Percentiles rank a stretch among this genome's conserved stretches.
Conservation (phyloP, 345 rosid species). For the Anastatica hierochuntica region DNA sequence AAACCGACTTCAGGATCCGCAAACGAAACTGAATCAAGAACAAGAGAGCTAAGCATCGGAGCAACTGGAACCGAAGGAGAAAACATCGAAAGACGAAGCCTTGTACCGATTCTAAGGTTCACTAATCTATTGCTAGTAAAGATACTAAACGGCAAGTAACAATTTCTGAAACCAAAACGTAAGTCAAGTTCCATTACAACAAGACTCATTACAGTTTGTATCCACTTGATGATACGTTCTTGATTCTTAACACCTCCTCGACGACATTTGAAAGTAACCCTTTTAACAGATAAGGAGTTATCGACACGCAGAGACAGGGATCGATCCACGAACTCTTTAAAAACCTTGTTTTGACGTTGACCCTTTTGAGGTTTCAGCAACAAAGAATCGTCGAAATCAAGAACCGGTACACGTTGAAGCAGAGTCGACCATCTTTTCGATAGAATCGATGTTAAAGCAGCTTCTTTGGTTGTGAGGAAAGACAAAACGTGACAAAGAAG, state of each 20-base stretch:
- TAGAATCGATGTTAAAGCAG: too few relatives aligned
- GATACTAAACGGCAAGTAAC: not conserved
- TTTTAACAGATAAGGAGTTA: not conserved
- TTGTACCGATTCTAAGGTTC: conserved; percentile 3
- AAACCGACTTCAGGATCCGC: not conserved
- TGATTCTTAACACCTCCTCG: not conserved
- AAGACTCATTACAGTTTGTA: not conserved
- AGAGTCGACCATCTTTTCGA: conserved; percentile 16
- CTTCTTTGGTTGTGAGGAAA: conserved; percentile 11
- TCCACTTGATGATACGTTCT: not conserved
- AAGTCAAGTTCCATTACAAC: conserved; percentile 8
- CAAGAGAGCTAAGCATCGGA: conserved; percentile 1
- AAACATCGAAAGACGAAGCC: not conserved
- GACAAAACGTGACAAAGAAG: conserved; percentile 8
- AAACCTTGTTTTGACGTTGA: not conserved
- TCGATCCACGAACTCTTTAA: conserved; percentile 10
- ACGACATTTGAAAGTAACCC: conserved; percentile 8
- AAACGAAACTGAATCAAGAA: conserved; percentile 13
- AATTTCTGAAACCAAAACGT: not conserved
- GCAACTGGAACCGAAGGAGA: not conserved
- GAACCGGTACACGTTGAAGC: not conserved
- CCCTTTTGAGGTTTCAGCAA: not conserved
- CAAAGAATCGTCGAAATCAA: conserved; percentile 7
- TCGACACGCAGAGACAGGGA: not conserved
- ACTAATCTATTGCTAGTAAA: conserved; percentile 8